Evolutionary conservation across 2,329 filamentous ascomycete genomes (phyloP), one percentile per base, ranked within the genome.

Genomic region (Colletotrichum tamarilloi): DNA sequence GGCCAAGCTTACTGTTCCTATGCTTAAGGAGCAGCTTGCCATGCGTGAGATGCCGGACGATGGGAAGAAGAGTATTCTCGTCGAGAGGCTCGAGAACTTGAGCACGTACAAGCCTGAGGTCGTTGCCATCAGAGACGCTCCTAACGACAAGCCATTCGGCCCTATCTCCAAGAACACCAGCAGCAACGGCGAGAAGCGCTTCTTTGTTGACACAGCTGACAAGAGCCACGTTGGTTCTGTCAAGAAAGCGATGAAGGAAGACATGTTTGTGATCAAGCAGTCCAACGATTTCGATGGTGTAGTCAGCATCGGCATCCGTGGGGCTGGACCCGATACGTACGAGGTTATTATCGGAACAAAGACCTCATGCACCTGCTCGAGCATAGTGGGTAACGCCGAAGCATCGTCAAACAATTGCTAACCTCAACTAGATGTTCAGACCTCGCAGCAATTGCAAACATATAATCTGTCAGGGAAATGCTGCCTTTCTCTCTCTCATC

Each of bases 371-470:
- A 38, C 30, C 16, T 75, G 74, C 26, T 14, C 38, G 24, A 62
- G 52, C 49, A 63, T 70, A 8, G 72, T 74, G 30, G 28, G 63
- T 63, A 38, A 12, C 16, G 28, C 14, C 24, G 8, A 6, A 7
- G 8, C 6, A n/a, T 53, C 14, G 3, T 4, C 19, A n/a, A 26
- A 9, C 16, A 32, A 19, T 11, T 24, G 5, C 42, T 55, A 8
- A 72, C 28, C 12, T 22, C 19, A 22, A 1, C 7, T 38, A 75
- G 72, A 69, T 22, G 35, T 73, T 12, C 53, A 60, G 28, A 58
- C 59, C 56, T 42, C 49, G 24, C 16, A 67, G 57, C 5, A 70
- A 74, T 26, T 75, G 72, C 68, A 68, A 74, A 55, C 74, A 75
- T 24, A 64, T 74, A 56, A 65, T 74, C 12, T 74, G 72, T 73